phyloP scores from a whole-genome alignment of 1,139 yeast species.

The Debaryomyces sp. region DNA sequence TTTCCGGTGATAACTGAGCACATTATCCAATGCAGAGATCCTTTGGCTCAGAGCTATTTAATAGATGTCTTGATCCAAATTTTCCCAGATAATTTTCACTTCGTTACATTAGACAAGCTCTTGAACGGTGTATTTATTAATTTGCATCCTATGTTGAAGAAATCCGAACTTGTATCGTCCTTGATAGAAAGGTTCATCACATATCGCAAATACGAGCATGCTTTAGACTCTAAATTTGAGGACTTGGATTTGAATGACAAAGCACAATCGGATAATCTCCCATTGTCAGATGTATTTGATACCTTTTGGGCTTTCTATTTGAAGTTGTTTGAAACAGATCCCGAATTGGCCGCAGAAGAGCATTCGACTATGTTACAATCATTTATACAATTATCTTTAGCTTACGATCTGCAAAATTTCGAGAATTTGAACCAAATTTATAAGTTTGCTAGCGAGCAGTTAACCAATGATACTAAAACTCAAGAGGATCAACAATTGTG shows the following conservation, averaged over 20 bases:
- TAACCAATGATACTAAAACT: conserved; percentile 19
- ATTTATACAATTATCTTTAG: conserved; percentile 62
- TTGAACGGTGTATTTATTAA: conserved; percentile 63
- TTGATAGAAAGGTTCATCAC: conserved; percentile 75
- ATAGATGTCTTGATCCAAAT: conserved; percentile 90
- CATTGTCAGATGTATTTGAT: conserved; percentile 44
- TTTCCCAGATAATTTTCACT: conserved; percentile 91
- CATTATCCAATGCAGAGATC: conserved; percentile 89
- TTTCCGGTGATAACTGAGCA: conserved; percentile 87
- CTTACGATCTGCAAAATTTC: conserved; percentile 65
- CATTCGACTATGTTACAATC: conserved; percentile 67
- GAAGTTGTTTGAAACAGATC: conserved; percentile 55
- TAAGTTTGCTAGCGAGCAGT: conserved; percentile 57
- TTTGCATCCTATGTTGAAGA: conserved; percentile 69
- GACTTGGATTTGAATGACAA: conserved; percentile 6
- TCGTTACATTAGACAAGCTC: conserved; percentile 69
- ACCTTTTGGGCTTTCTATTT: conserved; percentile 68
- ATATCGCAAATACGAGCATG: conserved; percentile 46
- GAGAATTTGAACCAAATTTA: conserved; percentile 65
- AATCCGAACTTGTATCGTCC: conserved; percentile 66
- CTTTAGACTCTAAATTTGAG: conserved; percentile 12
- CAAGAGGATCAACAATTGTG: conserved; percentile 47
- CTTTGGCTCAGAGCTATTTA: conserved; percentile 87
- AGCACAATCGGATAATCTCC: conserved; percentile 3
- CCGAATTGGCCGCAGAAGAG: conserved; percentile 67